A percentile compares a stretch with the other conserved stretches of the same genome.
phyloP scores from a whole-genome alignment of 805 yeast genomes.

The Yarrowia keelungensis region DNA sequence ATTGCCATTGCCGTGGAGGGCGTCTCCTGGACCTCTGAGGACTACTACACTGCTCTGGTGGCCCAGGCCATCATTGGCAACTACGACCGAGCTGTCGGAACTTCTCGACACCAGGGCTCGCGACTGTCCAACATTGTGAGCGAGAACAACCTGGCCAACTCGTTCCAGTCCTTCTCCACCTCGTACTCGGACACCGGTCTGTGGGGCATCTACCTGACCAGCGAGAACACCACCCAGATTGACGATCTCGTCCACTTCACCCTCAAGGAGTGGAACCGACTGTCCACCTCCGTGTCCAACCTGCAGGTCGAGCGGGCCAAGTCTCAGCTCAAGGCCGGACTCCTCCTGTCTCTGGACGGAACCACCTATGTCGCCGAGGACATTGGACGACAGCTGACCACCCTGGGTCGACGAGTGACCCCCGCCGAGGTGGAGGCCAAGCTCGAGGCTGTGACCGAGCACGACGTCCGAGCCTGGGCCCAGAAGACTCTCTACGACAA shows the following conservation, averaged over 20 bases:
- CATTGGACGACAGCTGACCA: conserved; percentile 94
- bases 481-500: conserved; percentile 76
- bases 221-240: conserved; percentile 74
- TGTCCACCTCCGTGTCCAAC: conserved; percentile 78
- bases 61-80: conserved; percentile 97
- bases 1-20: conserved; percentile 97
- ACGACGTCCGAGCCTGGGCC: conserved; percentile 89
- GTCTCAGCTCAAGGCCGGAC: conserved; percentile 91
- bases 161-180: conserved; percentile 95
- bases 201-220: conserved; percentile 94
- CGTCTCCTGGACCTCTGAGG: conserved; percentile 95
- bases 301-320: conserved; percentile 94
- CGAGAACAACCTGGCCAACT: conserved; percentile 76
- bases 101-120: conserved; percentile 84
- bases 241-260: conserved; percentile 75
- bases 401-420: conserved; percentile 80
- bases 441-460: conserved; percentile 77
- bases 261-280: conserved; percentile 85
- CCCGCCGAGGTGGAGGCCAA: conserved; percentile 77
- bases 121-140: conserved; percentile 74
- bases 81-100: conserved; percentile 93
- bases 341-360: conserved; percentile 88
- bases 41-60: conserved; percentile 91
- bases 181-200: conserved; percentile 97
- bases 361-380: conserved; percentile 97